phyloP scores from a whole-genome alignment of 768 basidiomycete species.

The Mycena pura region DNA sequence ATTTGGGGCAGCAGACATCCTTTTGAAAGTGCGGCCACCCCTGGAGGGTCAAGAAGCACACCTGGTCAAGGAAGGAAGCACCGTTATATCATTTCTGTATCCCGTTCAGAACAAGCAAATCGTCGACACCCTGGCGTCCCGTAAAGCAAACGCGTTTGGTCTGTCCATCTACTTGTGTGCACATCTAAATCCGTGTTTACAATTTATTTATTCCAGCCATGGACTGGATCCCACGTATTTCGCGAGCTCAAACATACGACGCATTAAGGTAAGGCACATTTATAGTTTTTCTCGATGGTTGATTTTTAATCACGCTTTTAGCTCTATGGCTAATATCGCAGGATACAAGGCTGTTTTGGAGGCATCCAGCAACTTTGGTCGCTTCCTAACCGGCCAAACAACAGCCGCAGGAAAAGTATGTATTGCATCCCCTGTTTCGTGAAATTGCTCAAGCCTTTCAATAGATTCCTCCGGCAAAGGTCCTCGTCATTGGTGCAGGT shows the following conservation, averaged over 20 bases:
- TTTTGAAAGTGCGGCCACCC: constrained; percentile 88
- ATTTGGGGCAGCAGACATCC: constrained; percentile 73
- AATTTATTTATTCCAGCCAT: no score
- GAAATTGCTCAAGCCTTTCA: constrained; percentile 1
- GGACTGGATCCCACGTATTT: constrained; percentile 93
- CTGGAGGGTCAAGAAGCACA: constrained; percentile 65
- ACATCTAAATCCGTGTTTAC: constrained; percentile 51
- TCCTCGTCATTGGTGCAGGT: constrained; percentile 87
- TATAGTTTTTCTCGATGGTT: not conserved
- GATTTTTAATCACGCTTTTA: constrained; percentile 35
- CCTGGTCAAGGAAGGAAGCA: constrained; percentile 73
- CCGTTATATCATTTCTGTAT: constrained; percentile 84
- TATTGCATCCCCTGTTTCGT: not conserved
- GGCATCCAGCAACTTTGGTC: constrained; percentile 87
- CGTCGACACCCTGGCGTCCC: constrained; percentile 71
- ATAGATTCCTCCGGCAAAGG: constrained; percentile 86
- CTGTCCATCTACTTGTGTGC: no score
- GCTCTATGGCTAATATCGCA: constrained; percentile 95
- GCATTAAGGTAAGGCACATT: constrained; percentile 69
- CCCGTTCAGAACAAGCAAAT: constrained; percentile 81
- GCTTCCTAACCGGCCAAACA: constrained; percentile 90
- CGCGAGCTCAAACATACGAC: constrained; percentile 89
- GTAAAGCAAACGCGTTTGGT: constrained; percentile 73
- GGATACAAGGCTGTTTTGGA: constrained; percentile 93
- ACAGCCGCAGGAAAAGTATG: constrained; percentile 83